phyloP scores from a whole-genome alignment of 805 yeast species.

The Candida sakaeoensis region DNA sequence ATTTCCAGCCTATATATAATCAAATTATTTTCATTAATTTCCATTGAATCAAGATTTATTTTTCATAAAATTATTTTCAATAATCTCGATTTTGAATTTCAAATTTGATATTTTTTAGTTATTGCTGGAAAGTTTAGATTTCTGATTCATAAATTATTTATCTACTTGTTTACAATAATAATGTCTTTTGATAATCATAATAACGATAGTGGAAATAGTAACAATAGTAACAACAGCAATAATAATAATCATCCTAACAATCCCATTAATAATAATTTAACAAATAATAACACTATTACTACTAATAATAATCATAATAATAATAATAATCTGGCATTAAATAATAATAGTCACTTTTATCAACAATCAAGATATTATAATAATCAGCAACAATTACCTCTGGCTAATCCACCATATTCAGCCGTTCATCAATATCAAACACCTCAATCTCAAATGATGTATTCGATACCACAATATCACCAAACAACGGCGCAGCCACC shows the following conservation, averaged over 20 bases:
- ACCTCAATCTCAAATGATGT: constrained; percentile 5
- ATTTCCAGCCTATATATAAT: too few relatives aligned
- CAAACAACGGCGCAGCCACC: constrained; percentile 2
- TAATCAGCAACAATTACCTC: constrained; percentile 6
- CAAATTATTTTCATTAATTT: too few relatives aligned
- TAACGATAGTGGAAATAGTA: background rate
- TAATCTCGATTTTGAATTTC: too few relatives aligned
- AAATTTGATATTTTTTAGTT: too few relatives aligned
- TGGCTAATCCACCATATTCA: constrained; percentile 1
- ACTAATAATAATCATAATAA: background rate
- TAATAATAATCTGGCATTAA: background rate
- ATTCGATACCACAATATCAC: constrained; percentile 5
- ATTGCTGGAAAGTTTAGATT: too few relatives aligned
- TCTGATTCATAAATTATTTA: too few relatives aligned
- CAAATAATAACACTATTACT: background rate
- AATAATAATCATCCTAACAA: background rate
- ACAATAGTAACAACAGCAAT: background rate
- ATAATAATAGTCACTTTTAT: background rate
- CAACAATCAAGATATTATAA: constrained; percentile 14
- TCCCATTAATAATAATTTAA: background rate
- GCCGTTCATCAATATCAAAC: constrained; percentile 4
- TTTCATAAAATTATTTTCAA: too few relatives aligned
- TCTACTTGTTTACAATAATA: background rate
- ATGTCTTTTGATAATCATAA: constrained; percentile 1
- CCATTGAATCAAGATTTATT: too few relatives aligned